Evolutionary conservation across 2,329 filamentous ascomycete genomes (phyloP), one percentile per base, ranked within the genome.

Genomic region (Trichothecium roseum): DNA sequence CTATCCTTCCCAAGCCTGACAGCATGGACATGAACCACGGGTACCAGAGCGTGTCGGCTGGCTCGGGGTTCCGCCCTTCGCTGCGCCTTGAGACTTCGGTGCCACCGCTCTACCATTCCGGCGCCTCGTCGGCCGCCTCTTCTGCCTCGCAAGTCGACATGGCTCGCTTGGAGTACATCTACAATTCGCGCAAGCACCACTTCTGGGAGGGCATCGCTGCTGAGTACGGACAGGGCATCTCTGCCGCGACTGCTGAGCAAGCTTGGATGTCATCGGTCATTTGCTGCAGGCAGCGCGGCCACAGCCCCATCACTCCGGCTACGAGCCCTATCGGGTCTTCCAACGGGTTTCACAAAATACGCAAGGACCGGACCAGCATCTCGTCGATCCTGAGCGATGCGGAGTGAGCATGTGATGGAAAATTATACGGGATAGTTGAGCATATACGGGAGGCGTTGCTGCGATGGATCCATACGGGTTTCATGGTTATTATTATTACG

Each of bases 121-220:
- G 35, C 3, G 28, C 36, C 2, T 28, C 36, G 8, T 32, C 15
- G 47, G 18, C 42, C 48, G 12, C 55, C 40, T 56, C 56, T 42
- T 50, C 50, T 12, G 48, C 57, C 31, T 52, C 63, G 41, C 63
- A 68, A 42, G 67, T 81, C 42, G 77, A 84, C 54, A 68, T 78
- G 48, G 63, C 69, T 18, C 78, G 81, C 32, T 75, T 89, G 17
- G 72, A 76, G 32, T 66, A 72, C 40, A 73, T 87, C 45, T 88
- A 88, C 56, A 71, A 77, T 35, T 63, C 72, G 7, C 81, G 85
- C 57, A 75, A 81, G 30, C 65, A 69, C 34, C 71, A 73, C 8
- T 88, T 89, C 61, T 89, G 84, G 83, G 66, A 72, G 24, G 68
- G 72, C 32, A 71, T 89, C 26, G 81, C 82, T 20, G 63, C 72